Base-by-base conservation (phyloP, 768 basidiomycete genomes). In the Amanita muscaria region DNA sequence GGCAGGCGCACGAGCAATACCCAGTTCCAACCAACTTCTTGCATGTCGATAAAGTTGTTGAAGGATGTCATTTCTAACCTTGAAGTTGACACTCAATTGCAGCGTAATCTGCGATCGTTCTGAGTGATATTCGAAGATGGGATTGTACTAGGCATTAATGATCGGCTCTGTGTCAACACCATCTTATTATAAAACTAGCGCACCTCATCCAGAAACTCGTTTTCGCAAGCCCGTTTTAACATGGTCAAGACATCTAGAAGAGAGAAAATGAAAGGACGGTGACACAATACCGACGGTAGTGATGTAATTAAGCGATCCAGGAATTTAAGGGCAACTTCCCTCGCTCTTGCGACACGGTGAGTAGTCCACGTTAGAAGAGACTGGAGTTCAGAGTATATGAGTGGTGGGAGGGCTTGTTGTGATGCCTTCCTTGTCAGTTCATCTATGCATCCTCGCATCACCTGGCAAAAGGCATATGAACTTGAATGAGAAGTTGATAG, bases 241-340 rank as follows among this genome's bases (percentile, higher is more conserved):
- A 97, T 69, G 0, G 96, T 97, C 48, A 99, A 70, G 35, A 89
- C 83, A 56, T 99, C 94, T 30, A 98, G 70, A 38, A 97, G 84
- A 30, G 88, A 79, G 52, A 84, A 91, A 5, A 98, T 86, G 10
- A 98, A 73, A 8, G 80, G 72, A 3, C 83, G 77, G 55, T 93
- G 85, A 62, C 94, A 98, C 78, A 96, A 86, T 40, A 99, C 68
- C 11, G 92, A 91, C 2, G 96, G 92, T 63, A 97, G 97, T 1
- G 86, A 88, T 6, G 80, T 83, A 51, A 98, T 82, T 31, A 98
- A 68, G 30, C 80, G 76, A 62, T 90, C 79, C 21, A 97, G 72
- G 57, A 87, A 96, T 61, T 78, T 83, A 32, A 81, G 73, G 1
- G 93, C 88, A 23, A 91, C 71, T 25, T 86, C 83, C 25, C 94